These are phyloP conservation scores for Selaginella moellendorffii DNA, from an alignment of 75 land plant species.

Conservation along the genomic window DNA sequence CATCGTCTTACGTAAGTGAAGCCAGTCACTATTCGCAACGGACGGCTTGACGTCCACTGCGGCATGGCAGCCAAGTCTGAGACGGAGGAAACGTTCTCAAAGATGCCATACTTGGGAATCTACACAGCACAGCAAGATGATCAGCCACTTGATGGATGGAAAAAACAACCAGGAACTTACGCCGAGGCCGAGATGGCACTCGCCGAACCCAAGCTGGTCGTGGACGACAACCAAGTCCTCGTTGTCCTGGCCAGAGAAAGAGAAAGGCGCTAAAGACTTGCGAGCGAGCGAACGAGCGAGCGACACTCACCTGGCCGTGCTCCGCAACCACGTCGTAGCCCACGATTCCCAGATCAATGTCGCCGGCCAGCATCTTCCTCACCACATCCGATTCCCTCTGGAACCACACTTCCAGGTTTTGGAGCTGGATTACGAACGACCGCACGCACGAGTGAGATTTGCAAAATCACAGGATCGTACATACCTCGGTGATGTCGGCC, in stretches of 20 bases:
- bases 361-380: constrained; percentile 68
- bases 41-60: constrained; percentile 65
- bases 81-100: constrained; percentile 69
- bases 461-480: constrained; percentile 5
- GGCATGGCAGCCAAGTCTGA: constrained; percentile 70
- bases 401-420: constrained; percentile 90
- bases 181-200: constrained; percentile 64
- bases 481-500: constrained; percentile 83
- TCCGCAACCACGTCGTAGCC: constrained; percentile 79
- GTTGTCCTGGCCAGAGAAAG: constrained; percentile 71
- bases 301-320: constrained; percentile 69
- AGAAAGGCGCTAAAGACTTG: too few species aligned
- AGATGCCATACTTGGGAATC: constrained; percentile 95
- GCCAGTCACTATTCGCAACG: constrained; percentile 83
- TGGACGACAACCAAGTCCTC: constrained; percentile 75
- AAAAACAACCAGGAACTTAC: constrained; percentile 27
- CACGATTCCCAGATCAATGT: constrained; percentile 93
- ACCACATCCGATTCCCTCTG: constrained; percentile 91
- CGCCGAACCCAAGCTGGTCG: constrained; percentile 69
- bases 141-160: neutral
- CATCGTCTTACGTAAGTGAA: constrained; percentile 49
- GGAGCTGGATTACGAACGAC: constrained; percentile 38
- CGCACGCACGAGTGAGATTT: too few species aligned
- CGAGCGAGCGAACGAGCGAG: too few species aligned
- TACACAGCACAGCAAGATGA: constrained; percentile 19